Evolutionary conservation across 441 rosid genomes (phyloP).

Genomic region (Erodium moschatum): DNA sequence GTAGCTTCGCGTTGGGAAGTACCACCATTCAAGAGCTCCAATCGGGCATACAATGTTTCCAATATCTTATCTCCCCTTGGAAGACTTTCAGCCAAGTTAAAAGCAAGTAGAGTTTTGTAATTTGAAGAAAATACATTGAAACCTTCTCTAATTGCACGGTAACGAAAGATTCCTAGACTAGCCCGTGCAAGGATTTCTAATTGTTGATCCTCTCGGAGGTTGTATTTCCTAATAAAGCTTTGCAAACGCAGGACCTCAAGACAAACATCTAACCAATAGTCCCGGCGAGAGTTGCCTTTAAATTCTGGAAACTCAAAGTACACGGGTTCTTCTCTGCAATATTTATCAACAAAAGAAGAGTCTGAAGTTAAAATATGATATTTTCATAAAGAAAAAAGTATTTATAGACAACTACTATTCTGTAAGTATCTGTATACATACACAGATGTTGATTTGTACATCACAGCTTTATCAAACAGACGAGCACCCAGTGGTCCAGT

Average conservation of each 20-base stretch:
- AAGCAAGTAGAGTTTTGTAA: slow-evolving; percentile 66
- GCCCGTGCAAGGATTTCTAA: slow-evolving; percentile 69
- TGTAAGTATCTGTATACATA: slow-evolving; percentile 33
- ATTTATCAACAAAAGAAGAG: too few species aligned
- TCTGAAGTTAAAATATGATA: too few species aligned
- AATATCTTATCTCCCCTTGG: slow-evolving; percentile 74
- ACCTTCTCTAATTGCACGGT: slow-evolving; percentile 69
- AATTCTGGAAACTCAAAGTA: slow-evolving; percentile 86
- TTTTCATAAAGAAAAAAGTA: slow-evolving; percentile 13
- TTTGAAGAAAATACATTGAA: slow-evolving; percentile 63
- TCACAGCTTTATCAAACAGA: slow-evolving; percentile 84
- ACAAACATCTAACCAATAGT: slow-evolving; percentile 79
- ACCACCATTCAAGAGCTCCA: slow-evolving; percentile 40
- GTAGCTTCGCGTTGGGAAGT: slow-evolving; percentile 26
- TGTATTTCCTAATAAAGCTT: slow-evolving; percentile 53
- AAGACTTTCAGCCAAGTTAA: slow-evolving; percentile 85
- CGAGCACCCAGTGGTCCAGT: slow-evolving; percentile 96
- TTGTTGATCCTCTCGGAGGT: slow-evolving; percentile 50
- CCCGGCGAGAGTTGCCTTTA: slow-evolving; percentile 80
- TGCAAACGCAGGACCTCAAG: slow-evolving; percentile 68
- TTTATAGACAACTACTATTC: slow-evolving; percentile 15
- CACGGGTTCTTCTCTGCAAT: slow-evolving; percentile 60
- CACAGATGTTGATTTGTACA: slow-evolving; percentile 69
- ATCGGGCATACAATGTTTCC: slow-evolving; percentile 52
- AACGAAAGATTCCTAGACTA: slow-evolving; percentile 57